Conservation (phyloP, 306 rosid species). For the Gastrolobium villosum region DNA sequence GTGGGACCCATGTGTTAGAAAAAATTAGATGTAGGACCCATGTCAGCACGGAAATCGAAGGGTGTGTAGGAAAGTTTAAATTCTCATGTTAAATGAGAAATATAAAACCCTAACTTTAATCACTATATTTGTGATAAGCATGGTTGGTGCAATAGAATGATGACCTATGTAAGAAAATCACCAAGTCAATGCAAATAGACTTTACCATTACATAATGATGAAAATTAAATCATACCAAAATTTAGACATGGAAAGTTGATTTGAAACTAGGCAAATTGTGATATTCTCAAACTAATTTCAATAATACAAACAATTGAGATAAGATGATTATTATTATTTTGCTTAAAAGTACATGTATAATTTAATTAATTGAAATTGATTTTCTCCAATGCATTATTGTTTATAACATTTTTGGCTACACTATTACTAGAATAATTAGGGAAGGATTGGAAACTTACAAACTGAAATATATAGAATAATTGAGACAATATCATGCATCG, state of each 20-base stretch:
- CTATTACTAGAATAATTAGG: constrained; percentile 1
- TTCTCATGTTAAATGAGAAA: too few relatives aligned
- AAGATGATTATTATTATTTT: not conserved
- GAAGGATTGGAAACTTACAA: constrained; percentile 10
- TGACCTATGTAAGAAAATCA: not conserved
- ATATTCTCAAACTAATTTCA: not conserved
- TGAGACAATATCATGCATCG: not conserved
- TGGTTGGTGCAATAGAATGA: not conserved
- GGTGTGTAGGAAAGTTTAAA: too few relatives aligned
- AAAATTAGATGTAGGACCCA: too few relatives aligned
- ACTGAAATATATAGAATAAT: constrained; percentile 6
- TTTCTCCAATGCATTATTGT: not conserved
- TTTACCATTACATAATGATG: not conserved
- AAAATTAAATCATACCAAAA: not conserved
- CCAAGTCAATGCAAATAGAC: not conserved
- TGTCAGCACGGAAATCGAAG: too few relatives aligned
- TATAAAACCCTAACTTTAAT: not conserved
- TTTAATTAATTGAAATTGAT: not conserved
- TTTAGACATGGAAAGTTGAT: not conserved
- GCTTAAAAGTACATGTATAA: not conserved
- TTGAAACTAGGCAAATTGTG: not conserved
- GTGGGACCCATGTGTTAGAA: too few relatives aligned
- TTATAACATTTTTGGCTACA: not conserved
- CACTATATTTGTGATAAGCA: not conserved
- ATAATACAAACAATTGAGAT: too few relatives aligned